Percentiles rank a stretch among this genome's conserved stretches.
Conservation (phyloP, 2,329 filamentous ascomycete species). For the Fusarium xyrophilum region DNA sequence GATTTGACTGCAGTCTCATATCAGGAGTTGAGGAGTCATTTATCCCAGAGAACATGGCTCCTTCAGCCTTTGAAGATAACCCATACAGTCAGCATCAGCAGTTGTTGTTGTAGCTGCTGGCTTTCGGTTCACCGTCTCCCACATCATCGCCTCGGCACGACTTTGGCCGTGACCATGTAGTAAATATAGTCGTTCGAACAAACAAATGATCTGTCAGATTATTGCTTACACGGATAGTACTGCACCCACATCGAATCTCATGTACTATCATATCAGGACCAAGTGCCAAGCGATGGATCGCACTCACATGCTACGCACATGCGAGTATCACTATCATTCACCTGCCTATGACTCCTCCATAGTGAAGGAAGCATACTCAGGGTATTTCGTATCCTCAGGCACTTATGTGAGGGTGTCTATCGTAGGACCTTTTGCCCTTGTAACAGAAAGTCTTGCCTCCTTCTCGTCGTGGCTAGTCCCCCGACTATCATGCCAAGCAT, state of each 20-base stretch:
- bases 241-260: not conserved
- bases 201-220: no score
- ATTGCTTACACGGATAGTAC: not conserved
- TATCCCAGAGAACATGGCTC: no score
- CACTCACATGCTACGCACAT: not conserved
- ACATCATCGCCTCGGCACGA: not conserved
- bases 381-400: not conserved
- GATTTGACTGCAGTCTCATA: not conserved
- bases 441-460: slow-evolving; percentile 14
- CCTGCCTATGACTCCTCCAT: not conserved
- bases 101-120: not conserved
- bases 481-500: slow-evolving; percentile 11
- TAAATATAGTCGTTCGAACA: not conserved
- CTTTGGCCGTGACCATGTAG: not conserved
- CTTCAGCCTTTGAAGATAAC: no score
- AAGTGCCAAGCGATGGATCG: not conserved
- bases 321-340: not conserved
- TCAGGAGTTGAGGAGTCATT: not conserved
- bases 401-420: slow-evolving; percentile 3
- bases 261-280: not conserved
- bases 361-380: not conserved
- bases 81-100: not conserved
- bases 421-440: slow-evolving; percentile 16
- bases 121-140: not conserved
- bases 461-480: slow-evolving; percentile 25